phyloP scores from a whole-genome alignment of 352 stramenopile species.

The Phytophthora sp. region DNA sequence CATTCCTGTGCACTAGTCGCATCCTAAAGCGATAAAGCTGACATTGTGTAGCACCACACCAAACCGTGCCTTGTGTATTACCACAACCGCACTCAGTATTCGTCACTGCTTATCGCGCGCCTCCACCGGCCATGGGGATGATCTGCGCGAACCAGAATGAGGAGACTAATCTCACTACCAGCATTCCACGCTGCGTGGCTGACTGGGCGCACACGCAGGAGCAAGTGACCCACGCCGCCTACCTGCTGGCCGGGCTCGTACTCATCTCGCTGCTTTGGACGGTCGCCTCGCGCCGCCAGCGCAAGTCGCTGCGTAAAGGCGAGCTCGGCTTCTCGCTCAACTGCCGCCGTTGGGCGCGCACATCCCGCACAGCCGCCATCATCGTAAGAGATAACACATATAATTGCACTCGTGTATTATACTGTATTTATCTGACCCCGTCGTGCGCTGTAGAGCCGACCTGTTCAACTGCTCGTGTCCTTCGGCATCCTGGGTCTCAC shows the following conservation, averaged over 20 bases:
- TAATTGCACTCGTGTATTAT: not conserved
- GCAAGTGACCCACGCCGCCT: slow-evolving; percentile 64
- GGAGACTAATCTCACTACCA: slow-evolving; percentile 31
- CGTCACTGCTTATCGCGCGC: slow-evolving; percentile 20
- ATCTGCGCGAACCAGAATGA: slow-evolving; percentile 77
- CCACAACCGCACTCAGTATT: slow-evolving; percentile 19
- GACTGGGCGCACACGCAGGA: slow-evolving; percentile 79
- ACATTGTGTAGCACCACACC: too few species aligned
- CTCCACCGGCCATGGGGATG: slow-evolving; percentile 48
- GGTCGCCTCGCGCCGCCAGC: slow-evolving; percentile 58
- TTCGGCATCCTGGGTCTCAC: slow-evolving; percentile 74
- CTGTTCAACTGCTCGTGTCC: slow-evolving; percentile 78
- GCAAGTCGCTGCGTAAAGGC: slow-evolving; percentile 53
- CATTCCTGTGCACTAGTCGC: too few species aligned
- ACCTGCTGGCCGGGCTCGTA: slow-evolving; percentile 54
- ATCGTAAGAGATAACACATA: slow-evolving; percentile 64
- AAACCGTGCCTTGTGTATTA: slow-evolving; percentile 20
- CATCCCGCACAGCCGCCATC: slow-evolving; percentile 70
- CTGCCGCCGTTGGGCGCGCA: slow-evolving; percentile 77
- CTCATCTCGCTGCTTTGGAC: slow-evolving; percentile 64
- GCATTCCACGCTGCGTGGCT: slow-evolving; percentile 66
- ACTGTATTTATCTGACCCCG: slow-evolving; percentile 10
- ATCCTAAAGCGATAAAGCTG: too few species aligned
- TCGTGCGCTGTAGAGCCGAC: slow-evolving; percentile 57
- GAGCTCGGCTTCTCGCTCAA: slow-evolving; percentile 85